Evolutionary conservation across 2,329 filamentous ascomycete genomes (phyloP).

Genomic region (Thyridium curvatum): DNA sequence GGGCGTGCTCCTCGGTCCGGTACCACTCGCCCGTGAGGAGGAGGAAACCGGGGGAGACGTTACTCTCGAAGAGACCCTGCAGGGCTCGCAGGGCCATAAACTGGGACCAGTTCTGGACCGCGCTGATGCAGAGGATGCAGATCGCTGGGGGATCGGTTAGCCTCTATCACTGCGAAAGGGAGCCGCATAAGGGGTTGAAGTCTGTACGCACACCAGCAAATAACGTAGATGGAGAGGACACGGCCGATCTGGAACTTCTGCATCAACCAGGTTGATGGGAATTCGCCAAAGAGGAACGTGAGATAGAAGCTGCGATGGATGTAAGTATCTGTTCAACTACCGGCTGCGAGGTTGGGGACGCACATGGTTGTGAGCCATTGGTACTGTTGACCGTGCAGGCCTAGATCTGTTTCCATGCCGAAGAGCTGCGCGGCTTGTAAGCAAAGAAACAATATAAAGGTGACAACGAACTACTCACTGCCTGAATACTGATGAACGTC

Average conservation of each 20-base stretch:
- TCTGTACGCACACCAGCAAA: conserved; percentile 14
- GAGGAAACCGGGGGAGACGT: conserved; percentile 30
- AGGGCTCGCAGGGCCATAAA: conserved; percentile 26
- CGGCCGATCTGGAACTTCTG: conserved; percentile 18
- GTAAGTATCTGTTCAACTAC: too few relatives aligned
- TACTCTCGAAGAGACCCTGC: conserved; percentile 30
- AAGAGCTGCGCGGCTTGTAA: conserved; percentile 12
- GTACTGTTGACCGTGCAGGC: conserved; percentile 17
- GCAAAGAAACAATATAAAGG: too few relatives aligned
- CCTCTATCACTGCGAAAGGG: neutral
- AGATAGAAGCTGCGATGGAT: conserved; percentile 19
- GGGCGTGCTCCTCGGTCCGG: conserved; percentile 28
- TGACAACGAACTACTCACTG: too few relatives aligned
- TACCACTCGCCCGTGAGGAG: conserved; percentile 29
- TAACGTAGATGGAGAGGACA: conserved; percentile 18
- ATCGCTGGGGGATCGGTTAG: conserved; percentile 3
- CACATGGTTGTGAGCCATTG: conserved; percentile 21
- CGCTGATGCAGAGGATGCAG: conserved; percentile 28
- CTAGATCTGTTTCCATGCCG: conserved; percentile 22
- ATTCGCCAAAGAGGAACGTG: conserved; percentile 21
- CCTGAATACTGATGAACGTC: conserved; percentile 31
- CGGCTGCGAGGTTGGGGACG: too few relatives aligned
- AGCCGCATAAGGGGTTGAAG: too few relatives aligned
- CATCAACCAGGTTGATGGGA: conserved; percentile 21
- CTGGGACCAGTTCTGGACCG: conserved; percentile 28